These are phyloP conservation scores for Colletotrichum sublineola DNA, from an alignment of 2,329 filamentous ascomycete genomes.

Conservation along the genomic window DNA sequence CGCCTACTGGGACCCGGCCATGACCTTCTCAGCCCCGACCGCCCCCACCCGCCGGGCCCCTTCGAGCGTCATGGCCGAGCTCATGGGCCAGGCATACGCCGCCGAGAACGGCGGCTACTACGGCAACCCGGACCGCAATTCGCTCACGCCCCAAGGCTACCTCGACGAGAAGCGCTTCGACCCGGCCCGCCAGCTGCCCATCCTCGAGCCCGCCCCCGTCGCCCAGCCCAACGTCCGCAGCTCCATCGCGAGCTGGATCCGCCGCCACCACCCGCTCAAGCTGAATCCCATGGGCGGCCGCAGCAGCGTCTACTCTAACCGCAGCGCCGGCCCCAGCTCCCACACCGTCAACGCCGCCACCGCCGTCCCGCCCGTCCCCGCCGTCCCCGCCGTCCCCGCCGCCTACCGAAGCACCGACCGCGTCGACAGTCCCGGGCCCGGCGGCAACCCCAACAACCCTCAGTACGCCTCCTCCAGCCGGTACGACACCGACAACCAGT, in stretches of 20 bases:
- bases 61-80: constrained; percentile 44
- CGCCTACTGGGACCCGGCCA: constrained; percentile 22
- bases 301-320: constrained; percentile 37
- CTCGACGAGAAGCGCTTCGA: constrained; percentile 43
- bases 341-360: not conserved
- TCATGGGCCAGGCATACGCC: constrained; percentile 44
- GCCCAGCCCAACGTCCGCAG: constrained; percentile 42
- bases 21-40: constrained; percentile 29
- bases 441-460: not conserved
- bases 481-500: constrained; percentile 16
- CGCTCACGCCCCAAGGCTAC: constrained; percentile 38
- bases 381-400: constrained; percentile 27
- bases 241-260: constrained; percentile 47
- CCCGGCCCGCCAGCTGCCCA: constrained; percentile 37
- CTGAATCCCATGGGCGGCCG: constrained; percentile 43
- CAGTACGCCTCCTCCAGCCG: constrained; percentile 25
- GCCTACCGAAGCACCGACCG: constrained; percentile 27
- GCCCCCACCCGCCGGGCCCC: constrained; percentile 25
- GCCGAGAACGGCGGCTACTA: constrained; percentile 42
- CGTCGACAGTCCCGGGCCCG: constrained; percentile 8
- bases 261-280: constrained; percentile 46
- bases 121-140: constrained; percentile 10
- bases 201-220: constrained; percentile 36
- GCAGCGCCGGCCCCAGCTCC: constrained; percentile 8
- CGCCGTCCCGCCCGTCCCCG: constrained; percentile 26